Base-by-base conservation (phyloP, 805 yeast species). In the Ogataea allantospora region DNA sequence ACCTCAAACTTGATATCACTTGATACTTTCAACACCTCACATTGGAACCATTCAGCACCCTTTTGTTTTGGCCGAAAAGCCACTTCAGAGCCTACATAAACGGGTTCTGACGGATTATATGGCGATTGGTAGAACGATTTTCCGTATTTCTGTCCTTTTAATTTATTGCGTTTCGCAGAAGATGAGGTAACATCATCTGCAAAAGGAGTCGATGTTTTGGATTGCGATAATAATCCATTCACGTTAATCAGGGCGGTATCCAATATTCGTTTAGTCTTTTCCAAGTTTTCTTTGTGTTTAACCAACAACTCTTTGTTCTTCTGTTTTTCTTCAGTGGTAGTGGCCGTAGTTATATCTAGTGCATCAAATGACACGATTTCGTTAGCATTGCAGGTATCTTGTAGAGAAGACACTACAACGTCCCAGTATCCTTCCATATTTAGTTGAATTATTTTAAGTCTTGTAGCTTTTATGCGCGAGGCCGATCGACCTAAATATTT, bases 21-120 rank as follows among this genome's bases (percentile, higher is more conserved):
- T 10, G 55, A 62, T 3, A 91, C 78, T 48, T 77, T 79, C 18
- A 81, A 75, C 11, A 93, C 95, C 54, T 84, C 88, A 65, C 99
- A 93, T 58, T 87, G 96, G 50, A 93, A 88, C 99, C 99, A 93
- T 57, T 91, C 98, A 10, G 76, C 75, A 33, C 83, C 89, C 26
- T 83, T 71, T 51, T 76, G 80, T 43, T 73, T 73, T 16, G 88
- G 73, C 56, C 82, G 80, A 65, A 82, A 91, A 1, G 97, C 98
- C 0, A 93, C 96, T 50, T 86, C 95, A 0, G 93, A 75, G 1
- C 91, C 89, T 1, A 83, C 64, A 2, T 56, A 48, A 5, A 80
- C 67, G 0, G 81, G 77, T 24, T 73, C 83, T 18, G 70, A 67
- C 1, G 82, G 77, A 51, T 80, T 81, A 57, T 58, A 80, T 19